Conservation (phyloP, 495 filamentous ascomycete genomes). For the Penicillium pancosmium region DNA sequence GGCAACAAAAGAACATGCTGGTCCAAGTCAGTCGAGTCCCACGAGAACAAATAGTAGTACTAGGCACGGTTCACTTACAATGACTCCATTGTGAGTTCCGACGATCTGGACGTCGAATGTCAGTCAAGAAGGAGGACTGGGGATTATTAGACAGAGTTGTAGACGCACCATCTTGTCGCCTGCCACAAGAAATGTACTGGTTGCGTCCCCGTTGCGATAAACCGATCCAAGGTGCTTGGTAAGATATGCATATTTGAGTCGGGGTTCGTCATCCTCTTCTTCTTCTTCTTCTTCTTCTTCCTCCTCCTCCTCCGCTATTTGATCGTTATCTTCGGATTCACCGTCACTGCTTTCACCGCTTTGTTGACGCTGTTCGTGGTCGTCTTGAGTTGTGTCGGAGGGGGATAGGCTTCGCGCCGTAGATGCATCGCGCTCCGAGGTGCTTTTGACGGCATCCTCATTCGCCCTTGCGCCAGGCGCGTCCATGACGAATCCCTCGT, state of each 20-base stretch:
- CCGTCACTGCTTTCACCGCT: conserved; percentile 23
- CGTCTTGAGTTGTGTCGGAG: conserved; percentile 22
- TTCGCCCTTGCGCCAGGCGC: conserved; percentile 46
- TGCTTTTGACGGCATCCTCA: conserved; percentile 25
- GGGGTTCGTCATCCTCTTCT: conserved; percentile 93
- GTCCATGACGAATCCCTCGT: conserved; percentile 46
- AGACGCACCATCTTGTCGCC: conserved; percentile 90
- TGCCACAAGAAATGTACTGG: conserved; percentile 83
- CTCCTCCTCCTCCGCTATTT: conserved; percentile 36
- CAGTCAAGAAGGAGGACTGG: conserved; percentile 9
- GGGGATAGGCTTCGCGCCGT: conserved; percentile 26
- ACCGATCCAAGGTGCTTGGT: conserved; percentile 77
- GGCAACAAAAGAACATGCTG: conserved; percentile 87
- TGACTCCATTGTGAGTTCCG: conserved; percentile 96
- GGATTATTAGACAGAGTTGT: not conserved
- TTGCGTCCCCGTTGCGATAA: conserved; percentile 93
- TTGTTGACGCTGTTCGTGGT: conserved; percentile 22
- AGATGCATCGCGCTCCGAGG: conserved; percentile 23
- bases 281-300: conserved; percentile 38
- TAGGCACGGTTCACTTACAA: conserved; percentile 61
- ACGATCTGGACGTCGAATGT: conserved; percentile 62
- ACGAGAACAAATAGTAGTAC: not conserved
- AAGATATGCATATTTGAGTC: conserved; percentile 85
- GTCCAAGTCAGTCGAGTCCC: conserved; percentile 24
- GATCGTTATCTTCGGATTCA: conserved; percentile 16